phyloP scores from a whole-genome alignment of 1,139 yeast genomes.

The Yamadazyma siamensis region DNA sequence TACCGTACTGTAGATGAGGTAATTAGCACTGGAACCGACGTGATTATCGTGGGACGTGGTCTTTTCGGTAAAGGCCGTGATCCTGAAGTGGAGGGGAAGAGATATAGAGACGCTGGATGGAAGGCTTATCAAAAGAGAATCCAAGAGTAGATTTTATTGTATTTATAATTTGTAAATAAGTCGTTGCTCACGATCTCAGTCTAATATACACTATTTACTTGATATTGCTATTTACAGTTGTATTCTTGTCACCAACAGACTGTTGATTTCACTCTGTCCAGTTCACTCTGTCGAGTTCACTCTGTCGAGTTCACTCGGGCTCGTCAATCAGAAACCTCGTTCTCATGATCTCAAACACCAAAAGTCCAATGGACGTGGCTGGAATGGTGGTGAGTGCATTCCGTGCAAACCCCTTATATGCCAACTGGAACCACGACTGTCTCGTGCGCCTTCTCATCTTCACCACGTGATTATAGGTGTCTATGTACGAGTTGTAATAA shows the following conservation, averaged over 20 bases:
- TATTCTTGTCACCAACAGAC: too few relatives aligned
- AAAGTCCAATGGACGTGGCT: constrained; percentile 79
- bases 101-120: constrained; percentile 96
- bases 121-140: constrained; percentile 57
- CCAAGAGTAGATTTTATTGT: neutral
- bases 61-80: constrained; percentile 95
- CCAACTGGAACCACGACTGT: constrained; percentile 59
- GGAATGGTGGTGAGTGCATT: constrained; percentile 79
- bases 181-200: too few relatives aligned
- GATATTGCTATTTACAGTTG: too few relatives aligned
- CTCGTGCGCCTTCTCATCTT: constrained; percentile 53
- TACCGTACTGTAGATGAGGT: constrained; percentile 91
- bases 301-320: neutral
- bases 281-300: too few relatives aligned
- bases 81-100: constrained; percentile 78
- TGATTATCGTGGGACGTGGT: constrained; percentile 96
- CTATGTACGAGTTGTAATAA: constrained; percentile 69
- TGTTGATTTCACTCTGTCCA: too few relatives aligned
- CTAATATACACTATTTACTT: constrained; percentile 2
- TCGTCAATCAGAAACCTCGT: constrained; percentile 26
- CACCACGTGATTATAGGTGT: constrained; percentile 60
- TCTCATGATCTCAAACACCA: constrained; percentile 83
- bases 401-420: constrained; percentile 73
- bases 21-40: constrained; percentile 77
- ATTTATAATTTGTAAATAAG: constrained; percentile 2